Conservation (phyloP, 768 basidiomycete genomes). For the Trametes punicea region DNA sequence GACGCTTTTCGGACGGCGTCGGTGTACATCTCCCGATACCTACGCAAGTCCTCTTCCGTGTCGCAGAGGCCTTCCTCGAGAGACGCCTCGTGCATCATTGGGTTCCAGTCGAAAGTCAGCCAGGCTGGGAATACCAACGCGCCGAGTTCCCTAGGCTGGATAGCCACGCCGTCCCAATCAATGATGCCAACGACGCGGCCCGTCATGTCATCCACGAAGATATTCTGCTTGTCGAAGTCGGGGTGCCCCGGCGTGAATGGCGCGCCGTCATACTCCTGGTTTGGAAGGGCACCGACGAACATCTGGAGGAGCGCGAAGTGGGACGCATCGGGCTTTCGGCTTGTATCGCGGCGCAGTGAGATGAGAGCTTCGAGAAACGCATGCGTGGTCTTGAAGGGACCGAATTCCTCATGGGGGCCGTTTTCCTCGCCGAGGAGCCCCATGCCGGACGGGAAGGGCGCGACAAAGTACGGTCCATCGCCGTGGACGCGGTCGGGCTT, state of each 20-base stretch:
- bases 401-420: neutral
- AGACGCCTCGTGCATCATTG: neutral
- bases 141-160: neutral
- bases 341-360: no score
- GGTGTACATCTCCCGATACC: slow-evolving; percentile 2
- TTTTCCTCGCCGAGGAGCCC: neutral
- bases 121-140: neutral
- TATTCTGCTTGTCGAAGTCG: slow-evolving; percentile 11
- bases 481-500: neutral
- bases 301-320: neutral
- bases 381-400: neutral
- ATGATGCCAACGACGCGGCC: neutral
- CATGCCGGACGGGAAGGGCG: neutral
- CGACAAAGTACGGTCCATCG: neutral
- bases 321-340: no score
- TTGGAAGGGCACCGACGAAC: neutral
- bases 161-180: slow-evolving; percentile 1
- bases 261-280: neutral
- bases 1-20: neutral
- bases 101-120: slow-evolving; percentile 7
- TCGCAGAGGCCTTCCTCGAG: neutral
- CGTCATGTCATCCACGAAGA: neutral
- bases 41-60: neutral
- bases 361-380: no score
- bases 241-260: slow-evolving; percentile 2